Conservation (phyloP, 495 filamentous ascomycete species). For the Hypoxylon fragiforme region DNA sequence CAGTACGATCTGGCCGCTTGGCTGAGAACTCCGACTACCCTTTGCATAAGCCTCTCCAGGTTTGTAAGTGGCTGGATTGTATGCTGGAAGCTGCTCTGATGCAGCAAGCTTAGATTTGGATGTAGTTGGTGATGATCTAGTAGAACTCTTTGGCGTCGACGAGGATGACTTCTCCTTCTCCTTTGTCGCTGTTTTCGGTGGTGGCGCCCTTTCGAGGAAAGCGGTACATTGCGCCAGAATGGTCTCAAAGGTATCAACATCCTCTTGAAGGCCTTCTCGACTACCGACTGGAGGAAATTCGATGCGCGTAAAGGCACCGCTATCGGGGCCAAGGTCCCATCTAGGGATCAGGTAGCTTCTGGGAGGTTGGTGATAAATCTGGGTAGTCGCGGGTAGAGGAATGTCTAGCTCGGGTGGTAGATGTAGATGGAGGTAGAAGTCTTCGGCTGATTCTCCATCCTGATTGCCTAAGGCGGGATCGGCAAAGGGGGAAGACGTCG, state of each 20-base stretch:
- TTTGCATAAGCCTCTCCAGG: conserved; percentile 76
- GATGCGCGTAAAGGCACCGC: conserved; percentile 86
- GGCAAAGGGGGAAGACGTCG: conserved; percentile 73
- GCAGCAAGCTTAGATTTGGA: conserved; percentile 46
- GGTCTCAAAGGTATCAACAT: conserved; percentile 94
- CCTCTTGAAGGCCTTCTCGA: conserved; percentile 76
- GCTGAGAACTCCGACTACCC: conserved; percentile 53
- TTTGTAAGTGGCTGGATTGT: conserved; percentile 79
- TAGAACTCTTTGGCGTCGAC: conserved; percentile 40
- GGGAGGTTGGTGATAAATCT: conserved; percentile 92
- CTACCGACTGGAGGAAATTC: conserved; percentile 78
- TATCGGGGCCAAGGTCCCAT: conserved; percentile 86
- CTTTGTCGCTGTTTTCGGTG: conserved; percentile 52
- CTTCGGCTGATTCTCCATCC: conserved; percentile 70
- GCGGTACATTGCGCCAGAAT: conserved; percentile 95
- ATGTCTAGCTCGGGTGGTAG: conserved; percentile 93
- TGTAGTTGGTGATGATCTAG: conserved; percentile 39
- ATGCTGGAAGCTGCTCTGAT: conserved; percentile 55
- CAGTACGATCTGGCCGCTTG: conserved; percentile 80
- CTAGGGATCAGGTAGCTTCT: conserved; percentile 87
- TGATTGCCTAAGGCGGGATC: conserved; percentile 60
- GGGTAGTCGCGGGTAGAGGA: conserved; percentile 85
- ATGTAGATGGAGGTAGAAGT: conserved; percentile 93
- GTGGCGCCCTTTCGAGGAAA: conserved; percentile 77
- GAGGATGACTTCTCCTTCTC: conserved; percentile 60